A percentile compares a stretch with the other conserved stretches of the same genome.
Conservation (phyloP, 208 protist genomes). For the Entamoeba nuttalli region DNA sequence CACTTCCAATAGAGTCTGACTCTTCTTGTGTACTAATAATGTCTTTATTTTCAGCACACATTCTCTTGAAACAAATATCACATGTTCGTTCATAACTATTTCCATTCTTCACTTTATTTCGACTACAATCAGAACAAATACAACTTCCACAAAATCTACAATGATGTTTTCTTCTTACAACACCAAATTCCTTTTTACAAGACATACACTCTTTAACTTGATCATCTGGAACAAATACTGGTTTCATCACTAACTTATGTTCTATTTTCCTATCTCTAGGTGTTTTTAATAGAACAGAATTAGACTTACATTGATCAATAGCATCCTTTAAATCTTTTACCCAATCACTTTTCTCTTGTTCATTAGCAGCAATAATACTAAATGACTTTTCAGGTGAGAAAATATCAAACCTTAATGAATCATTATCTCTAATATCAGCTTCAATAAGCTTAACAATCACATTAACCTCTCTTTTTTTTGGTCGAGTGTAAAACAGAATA, state of each 20-base stretch:
- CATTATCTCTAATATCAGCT: background rate
- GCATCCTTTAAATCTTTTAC: background rate
- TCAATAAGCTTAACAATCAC: background rate
- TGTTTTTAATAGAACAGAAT: background rate
- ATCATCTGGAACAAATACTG: slow-evolving; percentile 27
- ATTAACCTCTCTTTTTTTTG: background rate
- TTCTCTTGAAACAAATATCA: background rate
- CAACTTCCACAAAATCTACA: slow-evolving; percentile 24
- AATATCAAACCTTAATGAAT: background rate
- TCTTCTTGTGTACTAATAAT: background rate
- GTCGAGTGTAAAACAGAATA: background rate
- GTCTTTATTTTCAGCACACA: background rate
- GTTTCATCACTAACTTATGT: background rate
- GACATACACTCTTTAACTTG: background rate
- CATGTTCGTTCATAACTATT: background rate
- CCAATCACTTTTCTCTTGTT: background rate
- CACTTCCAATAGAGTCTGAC: background rate
- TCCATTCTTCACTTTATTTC: background rate
- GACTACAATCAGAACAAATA: slow-evolving; percentile 13
- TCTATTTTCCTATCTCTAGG: background rate
- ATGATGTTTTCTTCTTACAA: slow-evolving; percentile 27
- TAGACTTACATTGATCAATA: background rate
- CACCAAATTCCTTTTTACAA: slow-evolving; percentile 16
- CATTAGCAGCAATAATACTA: background rate
- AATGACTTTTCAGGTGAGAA: background rate